Evolutionary conservation across 2,329 filamentous ascomycete species (phyloP).

Genomic region (Phialocephala sp.): DNA sequence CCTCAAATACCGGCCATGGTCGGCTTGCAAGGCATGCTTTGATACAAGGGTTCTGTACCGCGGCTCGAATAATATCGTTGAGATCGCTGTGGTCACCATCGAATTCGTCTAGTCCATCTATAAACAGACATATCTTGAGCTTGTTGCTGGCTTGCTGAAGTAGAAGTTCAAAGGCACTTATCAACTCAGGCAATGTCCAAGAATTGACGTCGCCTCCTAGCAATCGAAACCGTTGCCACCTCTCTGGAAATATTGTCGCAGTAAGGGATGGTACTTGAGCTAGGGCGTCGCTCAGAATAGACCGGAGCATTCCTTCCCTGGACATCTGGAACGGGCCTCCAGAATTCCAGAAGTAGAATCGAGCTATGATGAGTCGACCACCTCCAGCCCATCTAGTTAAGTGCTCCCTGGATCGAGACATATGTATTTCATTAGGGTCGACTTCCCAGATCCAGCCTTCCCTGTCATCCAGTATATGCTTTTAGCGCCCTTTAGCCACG

Average conservation of each 20-base stretch:
- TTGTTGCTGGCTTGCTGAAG: neutral
- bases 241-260: neutral
- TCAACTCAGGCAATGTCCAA: neutral
- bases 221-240: too few relatives aligned
- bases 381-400: too few relatives aligned
- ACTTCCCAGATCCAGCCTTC: neutral
- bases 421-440: neutral
- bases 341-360: neutral
- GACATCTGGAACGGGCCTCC: neutral
- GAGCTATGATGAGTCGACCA: neutral
- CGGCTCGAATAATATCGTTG: neutral
- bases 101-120: neutral
- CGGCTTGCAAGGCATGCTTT: neutral
- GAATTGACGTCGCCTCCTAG: neutral
- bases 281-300: neutral
- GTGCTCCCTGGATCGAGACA: neutral
- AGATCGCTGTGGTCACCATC: neutral
- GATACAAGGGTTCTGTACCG: neutral
- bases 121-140: neutral
- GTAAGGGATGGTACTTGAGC: neutral
- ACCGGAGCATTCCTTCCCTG: neutral
- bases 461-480: neutral
- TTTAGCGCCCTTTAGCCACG: neutral
- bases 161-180: neutral
- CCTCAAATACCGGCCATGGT: neutral